Evolutionary conservation across 306 rosid species (phyloP).

Genomic region (Abrus precatorius): DNA sequence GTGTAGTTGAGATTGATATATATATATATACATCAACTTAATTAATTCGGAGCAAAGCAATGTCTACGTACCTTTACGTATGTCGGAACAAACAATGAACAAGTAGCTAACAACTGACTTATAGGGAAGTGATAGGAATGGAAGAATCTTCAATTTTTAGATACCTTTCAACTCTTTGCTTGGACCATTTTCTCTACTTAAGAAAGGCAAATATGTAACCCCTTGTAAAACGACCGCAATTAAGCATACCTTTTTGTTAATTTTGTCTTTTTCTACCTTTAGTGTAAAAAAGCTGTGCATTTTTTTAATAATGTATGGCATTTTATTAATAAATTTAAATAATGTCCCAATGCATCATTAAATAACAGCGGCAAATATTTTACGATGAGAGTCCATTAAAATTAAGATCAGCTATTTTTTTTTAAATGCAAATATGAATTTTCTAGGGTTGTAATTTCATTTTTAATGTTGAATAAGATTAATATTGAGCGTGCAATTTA

Average conservation of each 20-base stretch:
- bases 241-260: too few relatives aligned
- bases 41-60: slow-evolving; percentile 26
- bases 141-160: slow-evolving; percentile 31
- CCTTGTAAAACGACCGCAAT: too few relatives aligned
- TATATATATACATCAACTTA: background rate
- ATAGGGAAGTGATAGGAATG: background rate
- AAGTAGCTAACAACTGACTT: background rate
- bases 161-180: background rate
- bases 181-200: too few relatives aligned
- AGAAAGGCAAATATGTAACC: too few relatives aligned
- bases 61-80: background rate
- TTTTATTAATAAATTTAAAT: background rate
- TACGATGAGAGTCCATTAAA: background rate
- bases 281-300: too few relatives aligned
- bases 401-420: background rate
- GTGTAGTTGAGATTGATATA: slow-evolving; percentile 24
- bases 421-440: background rate
- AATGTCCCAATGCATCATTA: background rate
- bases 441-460: background rate
- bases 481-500: background rate
- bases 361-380: background rate
- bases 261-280: too few relatives aligned
- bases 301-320: too few relatives aligned
- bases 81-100: slow-evolving; percentile 28
- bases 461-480: background rate